Evolutionary conservation across 2,329 filamentous ascomycete species (phyloP), one percentile per base, ranked within the genome.

Genomic region (Fusarium keratoplasticum): DNA sequence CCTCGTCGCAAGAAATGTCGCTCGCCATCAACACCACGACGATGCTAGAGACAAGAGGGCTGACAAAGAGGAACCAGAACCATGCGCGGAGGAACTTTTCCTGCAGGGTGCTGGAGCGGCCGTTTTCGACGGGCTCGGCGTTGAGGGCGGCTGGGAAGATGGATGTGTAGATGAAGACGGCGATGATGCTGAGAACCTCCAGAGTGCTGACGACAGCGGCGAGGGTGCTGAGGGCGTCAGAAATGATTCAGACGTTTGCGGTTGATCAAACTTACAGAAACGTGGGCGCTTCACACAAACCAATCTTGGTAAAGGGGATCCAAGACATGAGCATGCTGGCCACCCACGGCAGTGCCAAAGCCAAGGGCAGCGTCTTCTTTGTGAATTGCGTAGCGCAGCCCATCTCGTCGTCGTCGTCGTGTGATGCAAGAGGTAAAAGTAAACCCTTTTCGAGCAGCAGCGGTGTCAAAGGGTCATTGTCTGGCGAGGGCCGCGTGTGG

Each of bases 41-140:
- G 7, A 60, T 72, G 9, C 61, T 63, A 1, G 71, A 70, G 8
- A 69, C 10, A 0, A 74, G 61, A 0, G 72, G 72, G 3, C 72
- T 74, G 18, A 74, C 50, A 1, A 74, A 74, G 1, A 74, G 25
- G 6, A 74, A 74, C 72, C 72, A 74, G 29, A 74, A 74, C 72
- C 72, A 74, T 0, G 59, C 62, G 0, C 69, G 54, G 9, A 74
- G 61, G 11, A 44, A 16, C 27, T 67, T 74, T 11, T 74, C 72
- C 18, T 72, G 74, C 4, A 62, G 40, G 6, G 47, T 58, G 22
- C 25, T 62, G n/a, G 18, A 29, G 18, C 42, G 16, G 5, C 42
- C 20, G 10, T 57, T 29, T 18, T 22, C 33, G 33, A 44, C 20
- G 16, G 40, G 59, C 18, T 71, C 64, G 38, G 38, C 27, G 16